Percentiles rank a stretch among this genome's conserved stretches.
These are phyloP conservation scores for Physcia stellaris DNA, from an alignment of 495 filamentous ascomycete species.

Conservation along the genomic window DNA sequence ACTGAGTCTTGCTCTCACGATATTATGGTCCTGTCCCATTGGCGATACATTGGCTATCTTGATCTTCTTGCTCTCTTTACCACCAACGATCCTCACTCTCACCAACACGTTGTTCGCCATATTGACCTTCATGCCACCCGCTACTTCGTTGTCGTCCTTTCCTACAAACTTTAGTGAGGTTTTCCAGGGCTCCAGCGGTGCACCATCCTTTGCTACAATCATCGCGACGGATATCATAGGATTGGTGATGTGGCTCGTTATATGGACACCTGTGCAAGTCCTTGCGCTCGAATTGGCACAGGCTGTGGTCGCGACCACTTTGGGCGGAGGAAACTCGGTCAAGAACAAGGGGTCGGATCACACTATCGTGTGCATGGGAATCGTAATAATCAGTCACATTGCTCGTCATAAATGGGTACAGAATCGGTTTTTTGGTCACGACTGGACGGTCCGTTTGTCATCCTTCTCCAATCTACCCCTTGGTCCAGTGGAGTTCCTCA, in stretches of 20 bases:
- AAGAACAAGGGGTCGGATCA: slow-evolving; percentile 63
- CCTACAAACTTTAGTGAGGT: slow-evolving; percentile 55
- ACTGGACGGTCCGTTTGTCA: slow-evolving; percentile 15
- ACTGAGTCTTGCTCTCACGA: slow-evolving; percentile 64
- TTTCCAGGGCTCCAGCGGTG: slow-evolving; percentile 56
- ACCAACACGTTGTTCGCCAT: slow-evolving; percentile 90
- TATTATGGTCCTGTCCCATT: slow-evolving; percentile 79
- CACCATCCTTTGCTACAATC: slow-evolving; percentile 66
- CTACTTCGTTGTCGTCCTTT: slow-evolving; percentile 34
- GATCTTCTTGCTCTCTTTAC: slow-evolving; percentile 93
- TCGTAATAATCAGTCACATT: slow-evolving; percentile 58
- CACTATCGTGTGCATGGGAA: slow-evolving; percentile 63
- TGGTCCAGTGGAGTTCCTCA: slow-evolving; percentile 5
- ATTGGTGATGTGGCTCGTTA: slow-evolving; percentile 72
- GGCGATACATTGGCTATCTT: slow-evolving; percentile 95
- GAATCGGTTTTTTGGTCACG: slow-evolving; percentile 15
- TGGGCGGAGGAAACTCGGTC: slow-evolving; percentile 72
- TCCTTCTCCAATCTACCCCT: slow-evolving; percentile 13
- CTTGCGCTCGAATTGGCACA: slow-evolving; percentile 90
- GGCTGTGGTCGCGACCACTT: slow-evolving; percentile 83
- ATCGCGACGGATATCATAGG: slow-evolving; percentile 70
- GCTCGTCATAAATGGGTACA: slow-evolving; percentile 36
- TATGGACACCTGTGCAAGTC: slow-evolving; percentile 79
- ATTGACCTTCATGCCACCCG: slow-evolving; percentile 80
- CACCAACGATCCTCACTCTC: slow-evolving; percentile 74